Evolutionary conservation across 192 early-diverging fungal genomes (phyloP), one percentile per base, ranked within the genome.

Genomic region (Umbelopsis ramanniana): DNA sequence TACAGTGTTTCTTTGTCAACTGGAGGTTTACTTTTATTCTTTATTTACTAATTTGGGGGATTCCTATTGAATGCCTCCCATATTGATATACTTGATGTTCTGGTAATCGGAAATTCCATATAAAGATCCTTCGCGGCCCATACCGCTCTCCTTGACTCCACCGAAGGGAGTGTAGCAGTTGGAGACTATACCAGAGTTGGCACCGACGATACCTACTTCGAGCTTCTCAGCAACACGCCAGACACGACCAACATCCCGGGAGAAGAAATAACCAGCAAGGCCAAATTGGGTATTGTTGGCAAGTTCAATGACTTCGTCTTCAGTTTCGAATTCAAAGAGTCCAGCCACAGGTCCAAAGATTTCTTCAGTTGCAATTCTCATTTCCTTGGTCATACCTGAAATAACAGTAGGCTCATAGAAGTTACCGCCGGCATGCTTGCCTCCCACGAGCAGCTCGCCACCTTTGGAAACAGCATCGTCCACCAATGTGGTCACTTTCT

Each of bases 291-390:
- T 87, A 70, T 79, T 79, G 81, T 98, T 98, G 15, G 95, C 95
- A 2, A 82, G 69, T 37, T 82, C 67, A 11, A 97, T 40, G 4
- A 94, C 93, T 72, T 97, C 92, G 1, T 93, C 90, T 68, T 96
- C 94, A 17, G 87, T 87, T 0, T 87, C 71, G 76, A 98, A 98
- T 17, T 71, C 82, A 77, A 87, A 91, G 35, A 98, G 80, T 14
- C 85, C 89, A 35, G 92, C 93, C 26, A 98, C 85, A 8, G 96
- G 96, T 9, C 96, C 96, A 88, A 98, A 98, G 6, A 91, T 92
- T 78, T 98, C 96, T 76, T 95, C 93, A 21, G 74, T 80, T 29
- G 87, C 75, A 57, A 97, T 88, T 15, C 72, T 72, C 90, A 94
- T 93, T 33, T 86, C 81, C 38, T 86, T 82, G 8, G 81, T 84